Base-by-base conservation (phyloP, 371 early-diverging fungal genomes). In the Rhizomucor miehei region DNA sequence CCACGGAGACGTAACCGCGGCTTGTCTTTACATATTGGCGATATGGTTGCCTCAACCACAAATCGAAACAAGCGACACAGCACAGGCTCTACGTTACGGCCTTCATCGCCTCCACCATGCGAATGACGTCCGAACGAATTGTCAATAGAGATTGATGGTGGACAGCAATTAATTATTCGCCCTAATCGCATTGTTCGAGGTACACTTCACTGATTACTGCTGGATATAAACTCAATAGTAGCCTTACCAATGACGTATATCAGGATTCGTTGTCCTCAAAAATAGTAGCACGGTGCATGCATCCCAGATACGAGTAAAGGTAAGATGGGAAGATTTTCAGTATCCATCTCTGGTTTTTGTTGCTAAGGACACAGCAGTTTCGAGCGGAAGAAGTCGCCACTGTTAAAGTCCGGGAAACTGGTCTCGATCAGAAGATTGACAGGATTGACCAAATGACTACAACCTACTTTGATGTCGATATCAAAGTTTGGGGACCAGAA, bases 101-200 rank as follows among this genome's bases (percentile, higher is more conserved):
- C 41, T 16, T 19, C 41, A 19, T 11, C 48, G 37, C 52, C 34
- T 9, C 34, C 44, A 2, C 52, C 52, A 6, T 44, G 44, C 19
- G 35, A 44, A 8, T 13, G 14, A 11, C n/a, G 49, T 8, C 56
- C 49, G 17, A 56, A 29, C n/a, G 34, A 48, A 35, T 13, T 56
- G 4, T 36, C 44, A 19, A 44, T 77, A 4, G 74, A 78, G 35
- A 70, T 78, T 45, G 73, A 78, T 14, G 75, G 78, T n/a, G 73
- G 75, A 3, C 52, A 63, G 1, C 73, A 74, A 51, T 52, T 72
- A 3, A 74, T 78, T 55, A 52, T 78, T 25, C 67, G 78, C 13
- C 78, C 78, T 4, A 70, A 73, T 46, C 59, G 78, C 16, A 60
- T 67, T 36, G 51, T 73, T 21, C 60, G 77, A 60, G 77, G 77